Evolutionary conservation across 768 basidiomycete genomes (phyloP), one percentile per base, ranked within the genome.

Genomic region (Royoungia palumana): DNA sequence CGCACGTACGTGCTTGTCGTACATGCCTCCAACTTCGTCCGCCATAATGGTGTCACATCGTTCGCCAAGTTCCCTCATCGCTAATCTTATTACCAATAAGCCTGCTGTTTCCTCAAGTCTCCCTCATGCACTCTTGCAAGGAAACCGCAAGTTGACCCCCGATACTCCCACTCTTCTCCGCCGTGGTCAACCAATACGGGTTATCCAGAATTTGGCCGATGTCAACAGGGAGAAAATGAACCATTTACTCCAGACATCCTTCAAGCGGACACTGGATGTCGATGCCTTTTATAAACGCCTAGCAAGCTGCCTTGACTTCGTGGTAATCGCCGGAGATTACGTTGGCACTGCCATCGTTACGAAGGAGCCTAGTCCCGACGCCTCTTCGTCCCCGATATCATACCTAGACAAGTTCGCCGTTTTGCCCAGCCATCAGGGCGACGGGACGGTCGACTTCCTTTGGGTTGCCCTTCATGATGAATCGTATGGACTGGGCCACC

Each of bases 341-440:
- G 83, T 83, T 8, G 96, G 94, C 22, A 93, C 92, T 7, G 96
- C 94, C 19, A 81, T 99, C 60, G 93, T 97, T 46, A 99, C 96
- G 28, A 75, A 78, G 50, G 80, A 83, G 50, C 59, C 67, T 27
- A 65, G 66, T 43, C 59, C 75, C n/a, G 68, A 57, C 30, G 42
- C 54, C 35, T 53, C 60, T 27, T 51, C 56, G 34, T 49, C 64
- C 19, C 79, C 85, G 6, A 82, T 95, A 51, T 85, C 89, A 14
- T 99, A 99, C 70, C 82, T 99, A 41, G 96, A 99, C 77, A 99
- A 99, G 71, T 99, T 99, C 66, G 95, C 94, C 14, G 94, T 99
- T 35, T 76, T 94, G 34, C 96, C 96, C 3, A 84, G 77, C 51
- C 84, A 97, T 63, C 96, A 99, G 69, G 96, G 96, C 19, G 95